A percentile compares a stretch with the other conserved stretches of the same genome.
These are phyloP conservation scores for Sordaria brevicollis DNA, from an alignment of 495 filamentous ascomycete genomes.

Conservation along the genomic window DNA sequence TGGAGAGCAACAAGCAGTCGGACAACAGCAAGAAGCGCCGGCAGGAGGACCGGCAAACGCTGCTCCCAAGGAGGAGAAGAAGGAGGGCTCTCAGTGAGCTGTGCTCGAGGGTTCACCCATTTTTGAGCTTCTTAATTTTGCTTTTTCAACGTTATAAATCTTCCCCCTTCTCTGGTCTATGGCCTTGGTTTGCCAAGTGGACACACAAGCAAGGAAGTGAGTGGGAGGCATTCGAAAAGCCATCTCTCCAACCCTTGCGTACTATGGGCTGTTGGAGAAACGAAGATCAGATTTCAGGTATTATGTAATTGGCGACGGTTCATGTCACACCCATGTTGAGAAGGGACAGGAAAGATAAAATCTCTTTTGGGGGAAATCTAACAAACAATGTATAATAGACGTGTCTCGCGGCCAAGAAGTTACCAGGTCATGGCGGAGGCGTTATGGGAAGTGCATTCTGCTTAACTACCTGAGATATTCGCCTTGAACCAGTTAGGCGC, in stretches of 20 bases:
- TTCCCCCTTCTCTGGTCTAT: not conserved
- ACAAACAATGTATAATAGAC: conserved; percentile 7
- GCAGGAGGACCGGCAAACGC: not conserved
- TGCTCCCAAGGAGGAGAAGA: conserved; percentile 2
- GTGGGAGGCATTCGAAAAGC: not conserved
- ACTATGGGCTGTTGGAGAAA: not conserved
- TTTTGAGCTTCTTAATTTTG: not conserved
- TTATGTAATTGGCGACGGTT: not conserved
- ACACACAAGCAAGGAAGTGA: not conserved
- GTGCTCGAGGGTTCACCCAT: not conserved
- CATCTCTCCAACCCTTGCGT: not conserved
- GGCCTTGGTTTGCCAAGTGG: not conserved
- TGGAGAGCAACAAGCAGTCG: conserved; percentile 4
- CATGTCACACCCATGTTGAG: not conserved
- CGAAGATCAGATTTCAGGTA: not conserved
- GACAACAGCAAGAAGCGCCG: conserved; percentile 5
- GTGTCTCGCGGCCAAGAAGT: conserved; percentile 2
- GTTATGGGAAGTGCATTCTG: conserved; percentile 4
- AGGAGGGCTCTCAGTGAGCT: not conserved
- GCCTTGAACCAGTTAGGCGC: not conserved
- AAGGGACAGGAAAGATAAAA: conserved; percentile 7
- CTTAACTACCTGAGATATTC: not conserved
- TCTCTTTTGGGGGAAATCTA: not conserved
- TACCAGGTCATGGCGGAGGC: conserved; percentile 13
- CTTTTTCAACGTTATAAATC: not conserved